Conservation (phyloP, 2,329 filamentous ascomycete species). For the Talaromyces sp. region DNA sequence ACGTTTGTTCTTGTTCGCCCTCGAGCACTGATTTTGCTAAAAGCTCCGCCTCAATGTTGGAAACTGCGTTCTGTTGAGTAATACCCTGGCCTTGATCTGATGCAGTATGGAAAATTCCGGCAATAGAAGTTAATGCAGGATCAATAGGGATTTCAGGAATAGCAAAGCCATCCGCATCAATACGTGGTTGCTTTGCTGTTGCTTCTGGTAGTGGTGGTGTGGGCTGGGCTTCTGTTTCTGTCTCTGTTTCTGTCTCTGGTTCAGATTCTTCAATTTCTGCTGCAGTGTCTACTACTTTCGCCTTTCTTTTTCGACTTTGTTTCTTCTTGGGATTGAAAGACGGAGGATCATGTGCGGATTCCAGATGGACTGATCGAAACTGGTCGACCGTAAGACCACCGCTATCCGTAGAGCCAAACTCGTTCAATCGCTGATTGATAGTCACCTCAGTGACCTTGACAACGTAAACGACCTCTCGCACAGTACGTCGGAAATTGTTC, state of each 20-base stretch:
- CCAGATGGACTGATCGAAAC: conserved; percentile 55
- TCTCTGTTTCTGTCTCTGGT: conserved; percentile 27
- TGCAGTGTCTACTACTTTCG: conserved; percentile 28
- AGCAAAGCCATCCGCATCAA: conserved; percentile 64
- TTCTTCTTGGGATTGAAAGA: conserved; percentile 61
- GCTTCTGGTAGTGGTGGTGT: conserved; percentile 18
- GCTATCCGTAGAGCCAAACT: conserved; percentile 83
- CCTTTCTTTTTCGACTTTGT: conserved; percentile 43
- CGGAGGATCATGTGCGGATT: conserved; percentile 74
- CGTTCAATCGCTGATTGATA: conserved; percentile 82
- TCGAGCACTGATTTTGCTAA: conserved; percentile 4
- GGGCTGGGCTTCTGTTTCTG: conserved; percentile 15
- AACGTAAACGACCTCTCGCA: conserved; percentile 94
- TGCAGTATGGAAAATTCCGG: background rate
- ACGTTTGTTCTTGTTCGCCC: conserved; percentile 19
- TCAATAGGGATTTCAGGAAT: conserved; percentile 52
- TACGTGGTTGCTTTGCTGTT: conserved; percentile 37
- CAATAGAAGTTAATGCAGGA: conserved; percentile 36
- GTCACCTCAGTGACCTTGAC: conserved; percentile 95
- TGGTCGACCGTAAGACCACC: conserved; percentile 82
- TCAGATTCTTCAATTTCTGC: conserved; percentile 45
- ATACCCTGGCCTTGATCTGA: background rate
- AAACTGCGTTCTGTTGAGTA: too few relatives aligned
- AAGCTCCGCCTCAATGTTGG: background rate
- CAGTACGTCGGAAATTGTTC: conserved; percentile 93